Conservation (phyloP, 495 filamentous ascomycete species). For the Penicillium verhagenii region DNA sequence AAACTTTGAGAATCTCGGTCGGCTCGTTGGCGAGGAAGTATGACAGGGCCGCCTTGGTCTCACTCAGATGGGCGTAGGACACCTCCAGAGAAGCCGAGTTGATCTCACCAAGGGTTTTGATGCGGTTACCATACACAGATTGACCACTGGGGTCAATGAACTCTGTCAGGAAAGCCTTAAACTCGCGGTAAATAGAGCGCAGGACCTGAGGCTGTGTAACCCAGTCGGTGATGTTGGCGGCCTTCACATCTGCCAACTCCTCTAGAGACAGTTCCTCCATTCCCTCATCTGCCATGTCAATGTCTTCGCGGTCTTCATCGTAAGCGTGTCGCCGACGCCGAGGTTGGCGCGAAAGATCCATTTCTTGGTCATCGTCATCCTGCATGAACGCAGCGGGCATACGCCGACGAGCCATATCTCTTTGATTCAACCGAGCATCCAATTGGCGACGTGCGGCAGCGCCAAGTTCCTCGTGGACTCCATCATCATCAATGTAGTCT, state of each 20-base stretch:
- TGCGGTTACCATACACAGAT: conserved; percentile 92
- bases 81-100: conserved; percentile 97
- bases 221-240: conserved; percentile 91
- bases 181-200: conserved; percentile 90
- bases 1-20: conserved; percentile 88
- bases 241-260: conserved; percentile 90
- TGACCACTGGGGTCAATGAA: conserved; percentile 83
- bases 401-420: conserved; percentile 73
- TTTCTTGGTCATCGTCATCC: conserved; percentile 81
- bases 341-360: conserved; percentile 79
- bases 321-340: conserved; percentile 80
- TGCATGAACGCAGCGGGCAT: conserved; percentile 84
- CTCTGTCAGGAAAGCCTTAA: conserved; percentile 95
- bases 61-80: conserved; percentile 86
- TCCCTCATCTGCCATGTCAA: conserved; percentile 84
- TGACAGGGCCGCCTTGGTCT: conserved; percentile 91
- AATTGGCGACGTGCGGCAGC: conserved; percentile 69
- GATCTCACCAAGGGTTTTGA: conserved; percentile 89
- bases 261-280: conserved; percentile 95
- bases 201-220: conserved; percentile 86
- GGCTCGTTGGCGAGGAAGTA: conserved; percentile 98
- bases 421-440: conserved; percentile 76
- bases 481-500: conserved; percentile 76
- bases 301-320: conserved; percentile 88
- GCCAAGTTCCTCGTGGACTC: conserved; percentile 73